A percentile compares a stretch with the other conserved stretches of the same genome.
Evolutionary conservation across 1,284 basidiomycete species (phyloP).

Genomic region (Anthracocystis walkeri): DNA sequence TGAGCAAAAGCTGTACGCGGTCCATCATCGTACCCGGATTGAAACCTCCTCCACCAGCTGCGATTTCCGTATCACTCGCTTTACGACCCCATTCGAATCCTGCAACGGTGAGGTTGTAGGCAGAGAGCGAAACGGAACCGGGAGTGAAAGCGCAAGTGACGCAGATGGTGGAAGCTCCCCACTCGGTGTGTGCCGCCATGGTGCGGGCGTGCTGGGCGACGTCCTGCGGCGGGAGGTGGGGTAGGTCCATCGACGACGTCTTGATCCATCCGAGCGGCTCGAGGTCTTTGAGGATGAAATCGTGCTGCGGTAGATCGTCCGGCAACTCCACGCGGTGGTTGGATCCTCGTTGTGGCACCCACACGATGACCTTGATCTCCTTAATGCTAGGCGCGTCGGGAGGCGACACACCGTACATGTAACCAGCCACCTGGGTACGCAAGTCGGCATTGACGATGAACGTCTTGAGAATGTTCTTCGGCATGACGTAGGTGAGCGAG

Average conservation of each 20-base stretch:
- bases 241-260: constrained; percentile 77
- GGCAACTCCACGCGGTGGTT: constrained; percentile 93
- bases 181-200: constrained; percentile 95
- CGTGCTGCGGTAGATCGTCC: constrained; percentile 85
- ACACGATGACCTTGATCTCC: constrained; percentile 96
- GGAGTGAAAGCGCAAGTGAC: constrained; percentile 96
- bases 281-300: constrained; percentile 91
- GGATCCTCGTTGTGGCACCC: constrained; percentile 95
- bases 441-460: constrained; percentile 95
- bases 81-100: constrained; percentile 99
- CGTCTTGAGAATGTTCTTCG: constrained; percentile 95
- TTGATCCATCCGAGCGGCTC: constrained; percentile 99
- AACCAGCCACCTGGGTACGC: constrained; percentile 94
- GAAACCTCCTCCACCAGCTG: constrained; percentile 77
- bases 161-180: constrained; percentile 93
- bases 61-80: constrained; percentile 81
- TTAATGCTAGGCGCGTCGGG: constrained; percentile 98
- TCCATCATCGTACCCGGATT: constrained; percentile 90
- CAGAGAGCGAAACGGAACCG: constrained; percentile 93
- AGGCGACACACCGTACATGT: constrained; percentile 91
- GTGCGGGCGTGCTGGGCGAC: constrained; percentile 95
- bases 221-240: constrained; percentile 84
- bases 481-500: constrained; percentile 92
- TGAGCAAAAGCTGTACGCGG: constrained; percentile 91
- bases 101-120: constrained; percentile 86